Percentiles rank a stretch among this genome's conserved stretches.
Conservation (phyloP, 176 grass and related monocot genomes). For the Zea luxurians region DNA sequence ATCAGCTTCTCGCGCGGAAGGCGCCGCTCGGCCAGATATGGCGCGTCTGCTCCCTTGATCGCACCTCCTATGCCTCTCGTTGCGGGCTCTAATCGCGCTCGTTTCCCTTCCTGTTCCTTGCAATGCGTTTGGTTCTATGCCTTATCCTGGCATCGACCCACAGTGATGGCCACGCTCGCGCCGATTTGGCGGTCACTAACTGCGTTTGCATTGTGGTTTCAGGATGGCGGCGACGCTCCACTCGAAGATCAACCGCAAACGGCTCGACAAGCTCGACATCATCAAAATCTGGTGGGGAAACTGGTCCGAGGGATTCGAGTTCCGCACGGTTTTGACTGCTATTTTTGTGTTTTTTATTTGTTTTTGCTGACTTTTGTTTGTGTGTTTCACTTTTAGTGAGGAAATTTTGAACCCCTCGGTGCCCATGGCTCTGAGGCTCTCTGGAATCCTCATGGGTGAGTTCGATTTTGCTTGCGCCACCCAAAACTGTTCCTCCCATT, state of each 20-base stretch:
- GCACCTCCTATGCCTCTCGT: background rate
- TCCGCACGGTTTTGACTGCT: background rate
- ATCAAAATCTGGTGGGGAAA: slow-evolving; percentile 79
- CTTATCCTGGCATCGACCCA: background rate
- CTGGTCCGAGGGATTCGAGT: background rate
- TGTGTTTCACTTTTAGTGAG: slow-evolving; percentile 48
- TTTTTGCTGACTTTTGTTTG: background rate
- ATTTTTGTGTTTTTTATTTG: too few relatives aligned
- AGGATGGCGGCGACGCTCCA: slow-evolving; percentile 97
- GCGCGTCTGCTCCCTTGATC: slow-evolving; percentile 23
- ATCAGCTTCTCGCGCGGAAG: slow-evolving; percentile 88
- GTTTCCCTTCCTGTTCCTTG: background rate
- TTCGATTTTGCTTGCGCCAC: background rate
- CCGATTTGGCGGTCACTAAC: background rate
- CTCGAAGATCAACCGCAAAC: slow-evolving; percentile 75
- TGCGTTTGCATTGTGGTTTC: background rate
- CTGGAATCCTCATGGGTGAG: slow-evolving; percentile 95
- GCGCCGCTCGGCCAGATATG: slow-evolving; percentile 93
- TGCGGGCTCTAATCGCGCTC: background rate
- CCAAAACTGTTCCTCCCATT: background rate
- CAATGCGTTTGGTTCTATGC: background rate
- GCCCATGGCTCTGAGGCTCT: slow-evolving; percentile 90
- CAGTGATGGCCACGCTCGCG: background rate
- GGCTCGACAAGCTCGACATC: slow-evolving; percentile 88
- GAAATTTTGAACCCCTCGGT: slow-evolving; percentile 91